Base-by-base conservation (phyloP, 1,139 yeast genomes). In the Spathaspora jeffriesii region DNA sequence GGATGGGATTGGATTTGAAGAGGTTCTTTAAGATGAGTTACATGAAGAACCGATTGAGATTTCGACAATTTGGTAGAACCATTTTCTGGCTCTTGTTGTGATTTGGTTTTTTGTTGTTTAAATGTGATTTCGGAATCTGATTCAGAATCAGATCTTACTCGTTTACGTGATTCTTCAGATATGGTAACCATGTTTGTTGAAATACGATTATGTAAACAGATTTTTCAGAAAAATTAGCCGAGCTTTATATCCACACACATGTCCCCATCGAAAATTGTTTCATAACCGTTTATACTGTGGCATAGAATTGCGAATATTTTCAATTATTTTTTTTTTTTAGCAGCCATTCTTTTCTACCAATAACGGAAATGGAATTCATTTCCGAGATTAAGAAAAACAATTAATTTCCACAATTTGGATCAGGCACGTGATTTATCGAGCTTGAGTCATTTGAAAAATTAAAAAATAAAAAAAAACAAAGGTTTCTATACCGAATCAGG, bases 1-100 rank as follows among this genome's bases (percentile, higher is more conserved):
- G 57, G 56, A 41, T 50, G 50, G 27, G 49, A 46, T 42, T 59
- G 51, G 1, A 57, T 42, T 23, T 44, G 44, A 31, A 60, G 50
- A 8, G 64, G 64, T 38, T 58, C 49, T 28, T 57, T 43, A 27
- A 59, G 53, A 36, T 56, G 46, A n/a, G 52, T 51, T 4, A 56
- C 43, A 31, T 51, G 50, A n/a, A 54, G 36, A 2, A 54, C 46
- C 1, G 55, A 51, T 43, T 54, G 57, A 37, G 45, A 42, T 32
- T 50, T 37, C 32, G 47, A 18, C 11, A 34, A 34, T 34, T 18
- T 34, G 13, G 23, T 3, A 21, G 42, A 11, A 17, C 14, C 40
- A 15, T 11, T 4, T 21, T 40, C n/a, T n/a, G n/a, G 5, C 5
- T 34, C 17, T 28, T 21, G 21, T 27, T 37, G 10, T 15, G 17